A percentile compares a stretch with the other conserved stretches of the same genome.
phyloP scores from a whole-genome alignment of 176 grass and related monocot genomes.

The Avena eriantha region DNA sequence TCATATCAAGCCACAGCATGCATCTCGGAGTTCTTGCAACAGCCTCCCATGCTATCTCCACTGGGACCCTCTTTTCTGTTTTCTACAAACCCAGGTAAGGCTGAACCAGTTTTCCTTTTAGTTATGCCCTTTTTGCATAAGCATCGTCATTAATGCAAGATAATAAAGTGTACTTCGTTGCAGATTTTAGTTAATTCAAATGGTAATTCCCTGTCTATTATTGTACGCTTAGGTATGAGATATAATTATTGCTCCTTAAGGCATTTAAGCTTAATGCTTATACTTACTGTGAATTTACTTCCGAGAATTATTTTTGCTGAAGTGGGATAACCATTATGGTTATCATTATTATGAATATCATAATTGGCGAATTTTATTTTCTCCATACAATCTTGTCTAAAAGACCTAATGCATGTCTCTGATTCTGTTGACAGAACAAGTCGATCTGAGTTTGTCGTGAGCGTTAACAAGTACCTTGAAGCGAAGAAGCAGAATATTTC shows the following conservation, averaged over 20 bases:
- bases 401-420: constrained; percentile 31
- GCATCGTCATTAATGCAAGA: background rate
- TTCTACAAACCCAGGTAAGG: constrained; percentile 94
- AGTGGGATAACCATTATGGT: constrained; percentile 9
- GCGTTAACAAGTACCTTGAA: constrained; percentile 91
- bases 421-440: constrained; percentile 65
- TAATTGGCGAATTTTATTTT: background rate
- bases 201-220: constrained; percentile 5
- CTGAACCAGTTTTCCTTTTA: constrained; percentile 46
- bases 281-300: constrained; percentile 18
- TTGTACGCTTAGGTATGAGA: constrained; percentile 9
- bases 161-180: background rate
- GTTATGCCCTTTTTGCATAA: constrained; percentile 33
- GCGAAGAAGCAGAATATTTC: constrained; percentile 82
- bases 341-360: constrained; percentile 15
- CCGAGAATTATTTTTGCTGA: background rate
- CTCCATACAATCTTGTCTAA: background rate
- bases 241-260: background rate
- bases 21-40: constrained; percentile 97
- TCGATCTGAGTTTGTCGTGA: constrained; percentile 88
- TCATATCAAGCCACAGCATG: constrained; percentile 99
- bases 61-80: constrained; percentile 85
- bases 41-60: constrained; percentile 88
- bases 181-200: constrained; percentile 11
- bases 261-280: background rate